Percentiles rank a stretch among this genome's conserved stretches.
These are phyloP conservation scores for Beauveria sp. DNA, from an alignment of 2,329 filamentous ascomycete genomes.

Conservation along the genomic window DNA sequence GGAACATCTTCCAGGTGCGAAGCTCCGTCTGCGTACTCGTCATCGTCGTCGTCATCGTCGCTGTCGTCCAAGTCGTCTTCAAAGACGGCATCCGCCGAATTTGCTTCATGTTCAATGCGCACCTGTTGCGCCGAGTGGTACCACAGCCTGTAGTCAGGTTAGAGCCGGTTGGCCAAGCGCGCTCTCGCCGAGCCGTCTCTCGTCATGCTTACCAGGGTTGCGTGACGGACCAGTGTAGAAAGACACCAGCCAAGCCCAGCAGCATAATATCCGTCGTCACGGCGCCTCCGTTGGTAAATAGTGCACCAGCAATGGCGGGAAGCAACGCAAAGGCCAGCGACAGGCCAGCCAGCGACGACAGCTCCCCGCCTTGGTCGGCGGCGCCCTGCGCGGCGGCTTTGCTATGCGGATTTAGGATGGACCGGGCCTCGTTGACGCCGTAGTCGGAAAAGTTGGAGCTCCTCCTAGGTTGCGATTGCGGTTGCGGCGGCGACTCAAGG, in stretches of 20 bases:
- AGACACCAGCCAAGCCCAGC: conserved; percentile 70
- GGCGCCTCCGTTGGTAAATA: conserved; percentile 78
- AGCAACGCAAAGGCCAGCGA: conserved; percentile 78
- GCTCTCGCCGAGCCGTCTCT: neutral
- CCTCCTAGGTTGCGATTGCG: conserved; percentile 43
- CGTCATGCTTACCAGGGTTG: conserved; percentile 64
- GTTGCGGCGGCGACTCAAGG: conserved; percentile 18
- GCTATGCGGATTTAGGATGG: conserved; percentile 55
- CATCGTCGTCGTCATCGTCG: conserved; percentile 13
- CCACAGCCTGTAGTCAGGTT: conserved; percentile 50
- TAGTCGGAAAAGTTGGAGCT: conserved; percentile 75
- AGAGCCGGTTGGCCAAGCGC: neutral
- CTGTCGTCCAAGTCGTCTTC: conserved; percentile 27
- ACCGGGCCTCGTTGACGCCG: conserved; percentile 61
- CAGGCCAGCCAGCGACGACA: conserved; percentile 69
- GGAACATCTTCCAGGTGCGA: conserved; percentile 34
- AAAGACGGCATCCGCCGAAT: conserved; percentile 30
- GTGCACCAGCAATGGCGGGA: conserved; percentile 74
- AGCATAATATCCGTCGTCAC: conserved; percentile 82
- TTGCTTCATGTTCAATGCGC: conserved; percentile 45
- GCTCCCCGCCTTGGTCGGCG: conserved; percentile 32
- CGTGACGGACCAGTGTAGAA: conserved; percentile 87
- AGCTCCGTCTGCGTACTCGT: conserved; percentile 15
- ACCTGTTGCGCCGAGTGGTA: conserved; percentile 64
- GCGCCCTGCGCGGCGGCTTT: conserved; percentile 10